phyloP scores from a whole-genome alignment of 1,139 yeast species.

The Arxiozyma heterogenica region DNA sequence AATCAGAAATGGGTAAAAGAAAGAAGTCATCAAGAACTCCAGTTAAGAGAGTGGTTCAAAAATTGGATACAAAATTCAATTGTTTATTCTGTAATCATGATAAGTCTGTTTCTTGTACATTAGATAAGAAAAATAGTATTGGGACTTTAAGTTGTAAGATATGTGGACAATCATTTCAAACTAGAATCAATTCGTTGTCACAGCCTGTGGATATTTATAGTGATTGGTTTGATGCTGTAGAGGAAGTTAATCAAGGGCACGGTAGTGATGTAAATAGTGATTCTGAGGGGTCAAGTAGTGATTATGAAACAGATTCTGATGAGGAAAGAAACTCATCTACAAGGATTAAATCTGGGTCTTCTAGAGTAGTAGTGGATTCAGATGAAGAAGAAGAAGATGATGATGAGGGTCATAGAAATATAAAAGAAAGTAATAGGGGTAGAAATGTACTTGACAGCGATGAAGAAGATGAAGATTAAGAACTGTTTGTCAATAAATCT shows the following conservation, averaged over 20 bases:
- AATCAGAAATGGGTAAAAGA: slow-evolving; percentile 62
- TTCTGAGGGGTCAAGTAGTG: slow-evolving; percentile 15
- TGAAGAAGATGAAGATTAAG: slow-evolving; percentile 18
- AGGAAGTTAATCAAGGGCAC: slow-evolving; percentile 76
- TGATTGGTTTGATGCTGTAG: slow-evolving; percentile 98
- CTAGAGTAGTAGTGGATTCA: slow-evolving; percentile 5
- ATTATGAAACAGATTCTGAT: slow-evolving; percentile 26
- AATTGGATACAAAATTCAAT: slow-evolving; percentile 75
- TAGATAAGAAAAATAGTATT: slow-evolving; percentile 79
- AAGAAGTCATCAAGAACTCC: slow-evolving; percentile 85
- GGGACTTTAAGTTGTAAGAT: slow-evolving; percentile 86
- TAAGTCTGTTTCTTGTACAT: slow-evolving; percentile 74
- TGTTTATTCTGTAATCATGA: slow-evolving; percentile 96
- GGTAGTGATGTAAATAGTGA: slow-evolving; percentile 31
- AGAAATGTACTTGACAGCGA: slow-evolving; percentile 27
- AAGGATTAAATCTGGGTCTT: slow-evolving; percentile 2
- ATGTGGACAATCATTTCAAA: slow-evolving; percentile 91
- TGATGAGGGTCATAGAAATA: slow-evolving; percentile 18
- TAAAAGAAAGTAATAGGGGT: slow-evolving; percentile 17
- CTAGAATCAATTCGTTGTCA: slow-evolving; percentile 59
- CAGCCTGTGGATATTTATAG: slow-evolving; percentile 88
- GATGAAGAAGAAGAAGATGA: slow-evolving; percentile 27
- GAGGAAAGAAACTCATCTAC: slow-evolving; percentile 1
- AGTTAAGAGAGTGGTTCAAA: slow-evolving; percentile 66
- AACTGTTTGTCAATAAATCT: background rate